Evolutionary conservation across 108 stramenopile genomes (phyloP), one percentile per base, ranked within the genome.

Genomic region (Pseudonitzschia delicatissima): DNA sequence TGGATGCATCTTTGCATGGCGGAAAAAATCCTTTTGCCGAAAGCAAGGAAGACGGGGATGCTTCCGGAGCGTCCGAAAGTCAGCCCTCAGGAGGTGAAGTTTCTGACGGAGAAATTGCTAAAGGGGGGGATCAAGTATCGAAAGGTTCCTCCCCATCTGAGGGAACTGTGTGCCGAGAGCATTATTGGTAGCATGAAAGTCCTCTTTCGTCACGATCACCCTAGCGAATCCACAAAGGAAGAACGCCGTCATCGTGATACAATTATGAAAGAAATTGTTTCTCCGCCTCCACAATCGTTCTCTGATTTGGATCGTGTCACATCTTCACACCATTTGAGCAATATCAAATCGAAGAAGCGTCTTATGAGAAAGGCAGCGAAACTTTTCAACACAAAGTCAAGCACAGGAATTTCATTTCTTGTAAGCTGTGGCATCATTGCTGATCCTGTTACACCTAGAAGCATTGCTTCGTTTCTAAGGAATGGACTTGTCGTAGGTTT

Each of bases 381-480:
- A 39, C 49, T 91, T n/a, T 93, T 93, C 68, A 93, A 93, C 64
- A 60, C 82, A 28, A 88, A 91, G 47, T 40, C 92, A 1, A 72
- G 78, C 29, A 87, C 82, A 48, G 92, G 92, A 25, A 76, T 93
- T 33, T 82, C 84, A 73, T 88, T 87, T 45, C 70, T 93, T 5
- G 60, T 81, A 6, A 72, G 78, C 42, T 61, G 80, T 44, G 86
- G 84, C 25, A 64, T 91, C 25, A 68, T 94, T 52, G 67, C 81
- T n/a, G 72, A 74, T 34, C 95, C 94, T 32, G 78, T 92, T 32
- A 84, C 87, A 17, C 91, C 97, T 37, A 42, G 62, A 12, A 80
- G 74, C 57, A 92, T 97, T 32, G 96, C 96, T 37, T 63, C 68
- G 0, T 98, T 97, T 66, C 77, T 98, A 20, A 85, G 97, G 25